Evolutionary conservation across 148 eudicot species (phyloP), one percentile per base, ranked within the genome.

Genomic region (Heliamphora exappendiculata): DNA sequence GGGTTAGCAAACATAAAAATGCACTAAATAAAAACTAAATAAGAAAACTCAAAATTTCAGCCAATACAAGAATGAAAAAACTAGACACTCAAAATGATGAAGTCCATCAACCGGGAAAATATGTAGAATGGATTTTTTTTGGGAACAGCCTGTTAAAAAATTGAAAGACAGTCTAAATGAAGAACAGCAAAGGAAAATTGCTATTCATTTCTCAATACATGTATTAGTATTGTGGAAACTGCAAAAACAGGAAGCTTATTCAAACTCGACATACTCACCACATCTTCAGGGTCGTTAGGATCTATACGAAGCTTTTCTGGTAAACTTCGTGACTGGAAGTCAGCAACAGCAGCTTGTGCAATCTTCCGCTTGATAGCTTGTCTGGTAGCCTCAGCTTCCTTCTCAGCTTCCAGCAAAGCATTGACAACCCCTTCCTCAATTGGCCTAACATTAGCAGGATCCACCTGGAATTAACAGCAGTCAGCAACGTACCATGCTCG

Each of bases 241-340:
- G 77, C 39, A 59, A 60, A 50, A 50, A 2, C 26, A 74, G 37
- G 51, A 29, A 50, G 58, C 75, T 22, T 51, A 17, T 54, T 50
- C 29, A 69, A 73, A 55, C 73, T 57, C 66, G 74, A 44, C 36
- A 37, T n/a, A 83, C 96, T 81, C 82, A 90, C 98, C 97, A 94
- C 97, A 78, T 95, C 98, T 83, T 95, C 98, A 65, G 96, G 89
- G 81, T 95, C 98, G 42, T 91, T 88, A 53, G 97, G 96, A 78
- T 92, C 92, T 79, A 95, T 88, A 45, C 87, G 93, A 67, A 92
- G 96, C 82, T 95, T 95, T 49, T 85, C 87, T 28, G 98, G 98
- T 78, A 95, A 74, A 73, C 84, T 87, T 75, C 84, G 78, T 67
- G 91, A 81, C 77, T 91, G 89, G 73, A 83, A 84, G 74, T 92